Conservation (phyloP, 2,329 filamentous ascomycete genomes). For the Sarocladium strictum region DNA sequence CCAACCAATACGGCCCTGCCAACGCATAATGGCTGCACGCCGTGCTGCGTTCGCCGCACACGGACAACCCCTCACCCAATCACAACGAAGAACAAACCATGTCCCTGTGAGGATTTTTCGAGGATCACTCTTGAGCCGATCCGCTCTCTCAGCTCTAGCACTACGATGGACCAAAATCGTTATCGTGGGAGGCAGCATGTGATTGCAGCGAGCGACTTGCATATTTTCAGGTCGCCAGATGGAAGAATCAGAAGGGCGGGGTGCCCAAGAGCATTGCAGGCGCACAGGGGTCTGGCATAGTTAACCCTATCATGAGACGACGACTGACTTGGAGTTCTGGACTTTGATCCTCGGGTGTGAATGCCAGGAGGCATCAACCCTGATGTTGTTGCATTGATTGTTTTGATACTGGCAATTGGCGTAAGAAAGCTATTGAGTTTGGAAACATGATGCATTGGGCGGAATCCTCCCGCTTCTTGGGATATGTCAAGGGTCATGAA, state of each 20-base stretch:
- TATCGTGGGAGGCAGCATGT: neutral
- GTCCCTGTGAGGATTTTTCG: no score
- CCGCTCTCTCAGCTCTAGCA: no score
- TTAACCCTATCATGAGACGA: neutral
- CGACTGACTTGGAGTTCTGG: slow-evolving; percentile 3
- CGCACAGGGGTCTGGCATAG: neutral
- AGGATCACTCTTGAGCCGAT: no score
- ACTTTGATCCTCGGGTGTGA: neutral
- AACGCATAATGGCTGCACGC: neutral
- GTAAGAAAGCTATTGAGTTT: neutral
- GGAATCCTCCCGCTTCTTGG: no score
- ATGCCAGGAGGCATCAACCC: neutral
- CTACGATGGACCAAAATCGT: neutral
- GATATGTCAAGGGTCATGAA: neutral
- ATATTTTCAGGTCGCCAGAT: neutral
- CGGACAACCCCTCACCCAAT: neutral
- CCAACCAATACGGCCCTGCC: neutral
- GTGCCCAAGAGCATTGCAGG: slow-evolving; percentile 1
- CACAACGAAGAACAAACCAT: no score
- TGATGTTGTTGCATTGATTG: neutral
- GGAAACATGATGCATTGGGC: slow-evolving; percentile 1
- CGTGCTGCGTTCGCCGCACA: neutral
- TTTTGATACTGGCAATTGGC: neutral
- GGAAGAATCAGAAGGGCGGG: neutral
- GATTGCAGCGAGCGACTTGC: neutral